phyloP scores from a whole-genome alignment of 2,329 filamentous ascomycete species.

The Lizonia empirigonia region DNA sequence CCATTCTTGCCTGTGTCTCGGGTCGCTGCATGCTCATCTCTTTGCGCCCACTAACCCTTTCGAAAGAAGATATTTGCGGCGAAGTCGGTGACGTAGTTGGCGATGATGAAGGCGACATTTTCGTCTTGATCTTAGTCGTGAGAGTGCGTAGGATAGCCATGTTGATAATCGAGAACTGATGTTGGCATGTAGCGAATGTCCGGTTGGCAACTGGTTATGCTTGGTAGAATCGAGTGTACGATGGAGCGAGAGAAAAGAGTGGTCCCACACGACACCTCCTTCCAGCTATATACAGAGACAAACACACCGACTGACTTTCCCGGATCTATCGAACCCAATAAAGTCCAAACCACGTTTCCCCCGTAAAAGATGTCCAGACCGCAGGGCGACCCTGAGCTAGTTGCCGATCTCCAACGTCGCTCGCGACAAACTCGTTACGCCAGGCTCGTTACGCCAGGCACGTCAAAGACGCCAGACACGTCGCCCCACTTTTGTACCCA shows the following conservation, averaged over 20 bases:
- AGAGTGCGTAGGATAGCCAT: conserved; percentile 42
- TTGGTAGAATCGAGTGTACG: background rate
- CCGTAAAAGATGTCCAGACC: conserved; percentile 17
- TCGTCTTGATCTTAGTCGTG: conserved; percentile 40
- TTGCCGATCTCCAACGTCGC: conserved; percentile 17
- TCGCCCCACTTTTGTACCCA: conserved; percentile 10
- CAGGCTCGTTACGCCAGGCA: conserved; percentile 4
- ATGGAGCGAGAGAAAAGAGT: conserved; percentile 1
- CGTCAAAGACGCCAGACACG: conserved; percentile 13
- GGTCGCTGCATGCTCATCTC: conserved; percentile 23
- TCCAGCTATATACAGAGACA: conserved; percentile 16
- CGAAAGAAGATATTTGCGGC: conserved; percentile 26
- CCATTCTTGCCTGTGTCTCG: conserved; percentile 20
- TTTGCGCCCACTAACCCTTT: conserved; percentile 32
- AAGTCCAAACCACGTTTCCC: conserved; percentile 21
- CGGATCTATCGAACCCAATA: conserved; percentile 19
- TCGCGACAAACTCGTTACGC: conserved; percentile 8
- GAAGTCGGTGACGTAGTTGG: conserved; percentile 32
- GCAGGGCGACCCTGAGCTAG: conserved; percentile 19
- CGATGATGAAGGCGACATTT: conserved; percentile 32
- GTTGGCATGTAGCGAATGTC: conserved; percentile 9
- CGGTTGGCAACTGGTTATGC: background rate
- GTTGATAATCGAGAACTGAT: conserved; percentile 4
- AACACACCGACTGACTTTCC: conserved; percentile 13
- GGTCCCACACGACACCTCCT: conserved; percentile 10